These are phyloP conservation scores for Auriculariales sp. DNA, from an alignment of 768 basidiomycete genomes.

Conservation along the genomic window DNA sequence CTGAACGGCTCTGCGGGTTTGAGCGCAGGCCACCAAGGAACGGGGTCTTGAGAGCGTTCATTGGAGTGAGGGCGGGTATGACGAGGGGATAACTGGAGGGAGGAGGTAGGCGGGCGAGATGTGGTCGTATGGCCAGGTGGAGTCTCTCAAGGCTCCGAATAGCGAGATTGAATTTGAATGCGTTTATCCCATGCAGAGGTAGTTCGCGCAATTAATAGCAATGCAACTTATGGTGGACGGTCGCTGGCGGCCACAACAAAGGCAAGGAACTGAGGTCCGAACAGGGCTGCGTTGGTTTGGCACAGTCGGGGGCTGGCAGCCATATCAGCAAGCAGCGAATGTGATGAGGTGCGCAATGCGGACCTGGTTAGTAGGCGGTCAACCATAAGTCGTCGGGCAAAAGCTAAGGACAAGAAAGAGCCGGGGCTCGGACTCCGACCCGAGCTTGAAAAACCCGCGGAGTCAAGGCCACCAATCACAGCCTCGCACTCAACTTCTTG, in stretches of 20 bases:
- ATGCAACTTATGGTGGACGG: slow-evolving; percentile 52
- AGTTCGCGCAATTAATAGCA: slow-evolving; percentile 1
- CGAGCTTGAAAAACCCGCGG: too few species aligned
- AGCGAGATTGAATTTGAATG: slow-evolving; percentile 8
- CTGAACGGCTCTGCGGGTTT: slow-evolving; percentile 36
- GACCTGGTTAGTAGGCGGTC: too few species aligned
- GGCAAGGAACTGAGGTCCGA: slow-evolving; percentile 41
- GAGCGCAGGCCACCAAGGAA: slow-evolving; percentile 38
- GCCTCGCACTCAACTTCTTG: too few species aligned
- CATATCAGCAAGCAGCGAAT: background rate
- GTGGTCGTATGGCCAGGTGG: slow-evolving; percentile 10
- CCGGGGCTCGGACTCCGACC: too few species aligned
- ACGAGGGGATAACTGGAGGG: slow-evolving; percentile 7
- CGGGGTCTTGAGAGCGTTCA: slow-evolving; percentile 54
- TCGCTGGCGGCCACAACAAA: slow-evolving; percentile 50
- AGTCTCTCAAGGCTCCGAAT: slow-evolving; percentile 6
- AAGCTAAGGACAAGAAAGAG: too few species aligned
- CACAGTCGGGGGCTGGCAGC: slow-evolving; percentile 3
- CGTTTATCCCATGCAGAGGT: slow-evolving; percentile 29
- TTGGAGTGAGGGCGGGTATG: too few species aligned
- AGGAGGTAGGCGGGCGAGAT: slow-evolving; percentile 12
- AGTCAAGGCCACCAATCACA: too few species aligned
- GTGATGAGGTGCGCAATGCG: too few species aligned
- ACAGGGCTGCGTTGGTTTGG: slow-evolving; percentile 24
- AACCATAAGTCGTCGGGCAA: too few species aligned